Base-by-base conservation (phyloP, 139 green algal species). In the Eudorina sp. region DNA sequence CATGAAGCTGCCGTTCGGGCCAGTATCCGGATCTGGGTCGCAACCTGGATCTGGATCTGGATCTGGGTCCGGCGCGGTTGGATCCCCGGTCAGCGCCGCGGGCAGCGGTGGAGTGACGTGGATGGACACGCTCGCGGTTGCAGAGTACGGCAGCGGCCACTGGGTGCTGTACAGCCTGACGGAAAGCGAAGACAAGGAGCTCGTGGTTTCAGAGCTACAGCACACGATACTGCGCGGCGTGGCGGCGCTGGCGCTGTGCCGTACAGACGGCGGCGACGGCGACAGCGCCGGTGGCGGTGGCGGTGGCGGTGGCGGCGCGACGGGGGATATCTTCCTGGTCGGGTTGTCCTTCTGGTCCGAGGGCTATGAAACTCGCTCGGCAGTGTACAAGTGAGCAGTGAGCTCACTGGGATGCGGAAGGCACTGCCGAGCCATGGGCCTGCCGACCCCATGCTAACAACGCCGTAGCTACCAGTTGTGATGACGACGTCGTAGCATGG, bases 181-280 rank as follows among this genome's bases (percentile, higher is more conserved):
- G 25, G 29, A 75, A 4, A 53, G 13, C 11, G 40, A 74, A 27
- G 79, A 75, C 1, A 29, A 46, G 51, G 76, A 51, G n/a, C 62
- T 86, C 38, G 41, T 43, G 51, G 55, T 69, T 31, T n/a, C 58
- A 27, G 79, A 75, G 80, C 43, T 86, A 62, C 80, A 86, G 58
- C 60, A 43, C 18, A 48, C 48, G 43, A 18, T 23, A 8, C 29
- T 76, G 43, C 80, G 53, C 16, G 80, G 80, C 14, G 80, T 86
- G 29, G 48, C 80, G 43, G 43, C 80, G 41, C 58, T 86, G 31
- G 41, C 62, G 60, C 23, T 31, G 60, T 77, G 80, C 29, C 4
- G 60, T 19, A 34, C 19, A 5, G 53, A 34, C 53, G 51, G 48
- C 31, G 25, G 45, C 73, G 27, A 46, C 45, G 27, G 45, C 9